phyloP scores from a whole-genome alignment of 2,329 filamentous ascomycete genomes.

The Lachnellula suecica region DNA sequence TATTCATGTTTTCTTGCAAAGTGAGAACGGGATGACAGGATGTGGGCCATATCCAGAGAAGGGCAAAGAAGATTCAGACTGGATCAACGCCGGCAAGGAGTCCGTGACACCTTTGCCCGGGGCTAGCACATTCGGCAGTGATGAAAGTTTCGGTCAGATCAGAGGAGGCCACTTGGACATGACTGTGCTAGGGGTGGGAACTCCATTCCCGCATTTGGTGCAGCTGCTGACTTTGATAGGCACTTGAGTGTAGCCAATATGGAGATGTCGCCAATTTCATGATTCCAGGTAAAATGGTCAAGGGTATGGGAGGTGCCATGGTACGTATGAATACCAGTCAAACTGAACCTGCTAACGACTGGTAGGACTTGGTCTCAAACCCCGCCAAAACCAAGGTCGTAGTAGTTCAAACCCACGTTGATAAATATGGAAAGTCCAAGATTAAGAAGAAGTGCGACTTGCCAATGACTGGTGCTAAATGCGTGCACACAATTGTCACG shows the following conservation, averaged over 20 bases:
- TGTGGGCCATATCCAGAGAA: background rate
- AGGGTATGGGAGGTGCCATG: constrained; percentile 80
- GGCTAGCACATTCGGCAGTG: constrained; percentile 73
- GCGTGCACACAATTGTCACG: constrained; percentile 72
- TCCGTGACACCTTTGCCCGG: constrained; percentile 78
- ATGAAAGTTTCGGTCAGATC: constrained; percentile 86
- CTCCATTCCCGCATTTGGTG: background rate
- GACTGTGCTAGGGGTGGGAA: constrained; percentile 64
- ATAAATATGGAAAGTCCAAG: too few relatives aligned
- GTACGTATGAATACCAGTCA: too few relatives aligned
- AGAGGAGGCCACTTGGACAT: constrained; percentile 80
- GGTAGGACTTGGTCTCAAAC: constrained; percentile 64
- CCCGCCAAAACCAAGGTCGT: too few relatives aligned
- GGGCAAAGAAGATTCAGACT: background rate
- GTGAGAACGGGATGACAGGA: background rate
- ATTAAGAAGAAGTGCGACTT: too few relatives aligned
- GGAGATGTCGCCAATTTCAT: constrained; percentile 87
- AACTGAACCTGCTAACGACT: background rate
- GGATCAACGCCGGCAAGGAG: constrained; percentile 82
- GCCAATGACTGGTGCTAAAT: too few relatives aligned
- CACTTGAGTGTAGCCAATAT: constrained; percentile 66
- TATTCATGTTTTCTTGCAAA: background rate
- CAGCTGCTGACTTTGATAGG: constrained; percentile 20
- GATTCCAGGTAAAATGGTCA: constrained; percentile 83
- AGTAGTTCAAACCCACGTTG: too few relatives aligned